Evolutionary conservation across 257 asterid species (phyloP), one percentile per base, ranked within the genome.

Genomic region (Knoxia roxburghii): DNA sequence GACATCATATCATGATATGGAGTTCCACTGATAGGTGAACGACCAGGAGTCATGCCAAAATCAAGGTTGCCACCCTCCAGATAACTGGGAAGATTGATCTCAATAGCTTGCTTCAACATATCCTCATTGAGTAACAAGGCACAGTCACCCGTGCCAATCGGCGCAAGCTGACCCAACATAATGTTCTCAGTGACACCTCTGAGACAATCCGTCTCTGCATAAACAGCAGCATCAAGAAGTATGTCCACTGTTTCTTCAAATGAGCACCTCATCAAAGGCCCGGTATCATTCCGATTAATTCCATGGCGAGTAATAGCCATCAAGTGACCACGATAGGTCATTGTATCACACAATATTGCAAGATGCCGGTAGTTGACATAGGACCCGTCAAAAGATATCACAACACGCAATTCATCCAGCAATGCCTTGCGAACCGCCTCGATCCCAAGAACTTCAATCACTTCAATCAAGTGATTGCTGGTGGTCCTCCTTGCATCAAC

Each of bases 291-390:
- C 8, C 97, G 88, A 68, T 94, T 94, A 57, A 94, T 87, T 27
- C 99, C 99, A 48, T 94, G 99, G 65, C 99, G 97, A 35, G 99
- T 94, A 68, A 94, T 90, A 67, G 99, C 97, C 99, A 94, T 94
- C 84, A 94, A 77, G 76, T 90, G 99, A 70, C 99, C 99, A 56
- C 99, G 96, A 72, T 94, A 94, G 17, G 99, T 94, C 99, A 94
- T 94, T 68, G 99, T 90, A 71, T 94, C 99, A 26, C 99, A 94
- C 85, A 94, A 72, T 62, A 94, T 94, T 32, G 99, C 97, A 80
- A 94, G 72, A 68, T 94, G 99, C 27, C 99, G 80, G 50, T 94
- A 94, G 77, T 94, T 94, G 64, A 94, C 99, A 64, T 94, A 94
- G 32, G 99, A 94, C 35, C 99, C 99, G 75, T 94, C 97, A 50